Evolutionary conservation across 768 basidiomycete genomes (phyloP), one percentile per base, ranked within the genome.

Genomic region (Mrakia gelida): DNA sequence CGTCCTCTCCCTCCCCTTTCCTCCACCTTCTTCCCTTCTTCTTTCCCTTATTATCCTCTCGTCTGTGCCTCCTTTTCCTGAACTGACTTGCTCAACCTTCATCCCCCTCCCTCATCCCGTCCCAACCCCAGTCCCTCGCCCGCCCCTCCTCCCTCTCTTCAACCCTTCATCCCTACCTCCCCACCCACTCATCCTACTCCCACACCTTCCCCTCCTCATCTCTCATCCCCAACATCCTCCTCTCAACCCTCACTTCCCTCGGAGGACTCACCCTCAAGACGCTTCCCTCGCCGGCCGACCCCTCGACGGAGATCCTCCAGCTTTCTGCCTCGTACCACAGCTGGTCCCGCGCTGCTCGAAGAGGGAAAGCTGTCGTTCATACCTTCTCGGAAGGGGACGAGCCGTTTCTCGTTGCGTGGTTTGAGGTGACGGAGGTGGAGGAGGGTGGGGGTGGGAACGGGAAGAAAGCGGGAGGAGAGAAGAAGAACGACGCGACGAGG

Each of bases 1-100:
- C 15, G 7, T 67, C 30, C 28, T 26, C 54, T 21, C 32, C 34
- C 52, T 59, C 67, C 49, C 61, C 43, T 45, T 56, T 32, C 45
- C 32, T 77, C 45, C 43, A 21, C 45, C 5, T 38, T 30, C 76
- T 43, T 28, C 59, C 52, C 41, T 34, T 30, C n/a, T 76, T 86
- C 30, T 84, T 85, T 32, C 85, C 85, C 7, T 85, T 86, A 59
- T 23, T n/a, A n/a, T n/a, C n/a, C 79, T 6, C 45, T 80, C 10
- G 84, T 87, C 41, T 84, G 87, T 13, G 2, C 45, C 45, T 13
- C 45, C 11, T 10, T 45, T 15, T 45, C 9, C 15, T 38, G 4
- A 1, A 77, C 87, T 91, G 83, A 8, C 49, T 81, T 9, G 84
- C 87, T 34, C 84, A 87, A 15, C 7, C 49, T 7, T 52, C 49